Base-by-base conservation (phyloP, 192 early-diverging fungal species). In the Backusella mclennaniae region DNA sequence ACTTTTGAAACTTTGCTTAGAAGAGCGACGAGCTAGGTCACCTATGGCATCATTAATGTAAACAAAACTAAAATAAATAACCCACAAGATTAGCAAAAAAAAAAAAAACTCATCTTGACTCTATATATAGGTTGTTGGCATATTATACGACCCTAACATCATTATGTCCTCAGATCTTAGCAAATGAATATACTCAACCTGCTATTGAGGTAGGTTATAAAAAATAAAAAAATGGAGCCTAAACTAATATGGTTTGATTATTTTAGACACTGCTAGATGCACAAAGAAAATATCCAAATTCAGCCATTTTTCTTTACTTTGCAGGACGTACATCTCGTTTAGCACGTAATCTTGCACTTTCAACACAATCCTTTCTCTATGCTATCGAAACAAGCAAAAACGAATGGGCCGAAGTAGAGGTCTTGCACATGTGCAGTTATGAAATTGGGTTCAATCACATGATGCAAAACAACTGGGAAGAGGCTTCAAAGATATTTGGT, bases 11-110 rank as follows among this genome's bases (percentile, higher is more conserved):
- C 78, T 84, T 38, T 82, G 83, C 44, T 76, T 89, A 46, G 82
- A 84, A 42, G 83, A 80, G 23, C 77, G 85, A 70, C 75, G 86
- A 44, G 83, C 87, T 9, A 78, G 88, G 39, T 89, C 88, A 1
- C 88, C 88, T 0, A 67, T 89, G 59, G 85, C 86, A 31, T 89
- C 88, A 1, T 74, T 89, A 14, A 84, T 87, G 88, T 86, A 17
- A 78, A 35, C 31, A 73, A 33, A 39, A n/a, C 8, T 19, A 15
- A 56, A 33, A 29, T 17, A 59, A 23, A 2, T 1, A 11, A 15
- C 26, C 14, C 26, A 5, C 26, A 5, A 29, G 38, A 31, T 35
- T 9, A 66, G 6, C 12, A 56, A 26, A 26, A 26, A 26, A 26
- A 26, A 3, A 33, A 31, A 1, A 31, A 33, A 3, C 67, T 69